A percentile compares a stretch with the other conserved stretches of the same genome.
Evolutionary conservation across 176 grass and related monocot species (phyloP).

Genomic region (Metroxylon sagu): DNA sequence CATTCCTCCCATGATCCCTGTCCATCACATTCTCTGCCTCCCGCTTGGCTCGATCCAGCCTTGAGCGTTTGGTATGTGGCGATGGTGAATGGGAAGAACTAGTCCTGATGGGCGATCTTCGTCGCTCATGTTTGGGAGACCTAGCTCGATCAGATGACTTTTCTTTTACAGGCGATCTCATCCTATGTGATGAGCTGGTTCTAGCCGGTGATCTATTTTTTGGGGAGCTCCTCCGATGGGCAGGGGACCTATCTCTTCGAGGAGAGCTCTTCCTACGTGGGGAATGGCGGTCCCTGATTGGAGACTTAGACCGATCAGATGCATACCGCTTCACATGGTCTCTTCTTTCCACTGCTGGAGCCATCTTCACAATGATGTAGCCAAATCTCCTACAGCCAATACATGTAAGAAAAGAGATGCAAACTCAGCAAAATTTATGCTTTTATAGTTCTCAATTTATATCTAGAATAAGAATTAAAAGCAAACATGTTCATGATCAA

Average conservation of each 20-base stretch:
- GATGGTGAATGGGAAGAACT: slow-evolving; percentile 31
- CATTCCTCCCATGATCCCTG: slow-evolving; percentile 23
- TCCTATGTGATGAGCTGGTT: slow-evolving; percentile 10
- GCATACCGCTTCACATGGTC: slow-evolving; percentile 27
- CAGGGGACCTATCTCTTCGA: slow-evolving; percentile 53
- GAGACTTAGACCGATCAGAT: slow-evolving; percentile 38
- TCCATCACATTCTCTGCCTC: slow-evolving; percentile 19
- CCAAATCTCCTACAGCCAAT: background rate
- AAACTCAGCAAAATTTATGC: no score
- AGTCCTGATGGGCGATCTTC: slow-evolving; percentile 16
- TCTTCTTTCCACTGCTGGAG: slow-evolving; percentile 50
- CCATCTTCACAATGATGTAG: slow-evolving; percentile 23
- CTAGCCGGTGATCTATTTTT: slow-evolving; percentile 26
- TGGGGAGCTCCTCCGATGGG: slow-evolving; percentile 21
- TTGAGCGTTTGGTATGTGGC: slow-evolving; percentile 36
- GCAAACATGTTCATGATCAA: no score
- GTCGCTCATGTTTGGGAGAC: slow-evolving; percentile 31
- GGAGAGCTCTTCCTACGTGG: slow-evolving; percentile 25
- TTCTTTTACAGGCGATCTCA: slow-evolving; percentile 32
- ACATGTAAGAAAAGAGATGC: background rate
- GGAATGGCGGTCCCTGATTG: slow-evolving; percentile 33
- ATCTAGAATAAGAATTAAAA: no score
- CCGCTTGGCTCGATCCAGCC: slow-evolving; percentile 32
- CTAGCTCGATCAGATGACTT: slow-evolving; percentile 27
- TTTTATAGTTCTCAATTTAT: no score